A percentile compares a stretch with the other conserved stretches of the same genome.
Conservation (phyloP, 2,329 filamentous ascomycete species). For the Claviceps maximensis region DNA sequence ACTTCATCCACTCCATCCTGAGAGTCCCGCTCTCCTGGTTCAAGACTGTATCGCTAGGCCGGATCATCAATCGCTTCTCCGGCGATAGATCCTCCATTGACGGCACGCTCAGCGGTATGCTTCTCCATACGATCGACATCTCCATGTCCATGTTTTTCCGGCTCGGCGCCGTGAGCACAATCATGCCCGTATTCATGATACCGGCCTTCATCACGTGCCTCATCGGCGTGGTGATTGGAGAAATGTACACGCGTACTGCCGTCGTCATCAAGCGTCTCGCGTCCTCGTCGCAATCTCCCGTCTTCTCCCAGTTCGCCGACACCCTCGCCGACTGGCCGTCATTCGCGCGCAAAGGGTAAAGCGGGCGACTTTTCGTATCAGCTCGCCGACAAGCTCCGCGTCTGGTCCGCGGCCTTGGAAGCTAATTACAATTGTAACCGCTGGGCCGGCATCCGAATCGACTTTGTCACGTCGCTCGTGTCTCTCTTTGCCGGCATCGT, state of each 20-base stretch:
- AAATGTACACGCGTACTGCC: constrained; percentile 37
- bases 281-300: constrained; percentile 36
- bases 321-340: constrained; percentile 34
- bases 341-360: constrained; percentile 38
- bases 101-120: constrained; percentile 29
- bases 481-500: constrained; percentile 38
- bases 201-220: constrained; percentile 32
- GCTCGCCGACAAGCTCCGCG: constrained; percentile 35
- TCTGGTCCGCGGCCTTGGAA: constrained; percentile 33
- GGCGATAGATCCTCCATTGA: constrained; percentile 46
- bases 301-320: constrained; percentile 44
- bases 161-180: constrained; percentile 33
- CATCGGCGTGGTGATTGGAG: constrained; percentile 31
- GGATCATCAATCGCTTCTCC: constrained; percentile 41
- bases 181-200: constrained; percentile 38
- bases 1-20: constrained; percentile 38
- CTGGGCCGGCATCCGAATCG: constrained; percentile 42
- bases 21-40: constrained; percentile 44
- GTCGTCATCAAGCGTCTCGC: constrained; percentile 32
- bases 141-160: constrained; percentile 30
- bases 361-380: constrained; percentile 32
- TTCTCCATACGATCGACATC: constrained; percentile 29
- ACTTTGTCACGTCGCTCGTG: constrained; percentile 40
- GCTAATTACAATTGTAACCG: constrained; percentile 42
- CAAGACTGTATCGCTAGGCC: constrained; percentile 37